A percentile compares a stretch with the other conserved stretches of the same genome.
Conservation (phyloP, 75 land plant genomes). For the Azolla pinnata region DNA sequence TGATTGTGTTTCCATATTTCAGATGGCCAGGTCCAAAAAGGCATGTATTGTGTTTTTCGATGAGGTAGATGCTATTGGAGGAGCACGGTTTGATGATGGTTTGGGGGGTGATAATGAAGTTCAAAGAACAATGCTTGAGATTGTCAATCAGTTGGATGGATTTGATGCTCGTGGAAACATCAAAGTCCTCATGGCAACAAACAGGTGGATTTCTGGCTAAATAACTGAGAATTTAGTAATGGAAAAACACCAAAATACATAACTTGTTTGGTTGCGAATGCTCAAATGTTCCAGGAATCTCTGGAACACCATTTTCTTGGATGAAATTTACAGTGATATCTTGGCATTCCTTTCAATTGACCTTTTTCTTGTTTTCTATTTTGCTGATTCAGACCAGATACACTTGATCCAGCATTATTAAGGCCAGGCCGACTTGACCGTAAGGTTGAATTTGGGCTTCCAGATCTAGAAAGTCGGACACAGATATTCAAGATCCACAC, state of each 20-base stretch:
- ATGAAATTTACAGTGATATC: too few species aligned
- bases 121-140: conserved; percentile 98
- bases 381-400: conserved; percentile 65
- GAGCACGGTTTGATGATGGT: conserved; percentile 98
- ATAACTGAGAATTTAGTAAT: too few species aligned
- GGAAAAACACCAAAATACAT: too few species aligned
- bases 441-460: conserved; percentile 95
- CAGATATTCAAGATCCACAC: conserved; percentile 99
- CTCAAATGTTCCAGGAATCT: too few species aligned
- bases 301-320: too few species aligned
- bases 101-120: conserved; percentile 99
- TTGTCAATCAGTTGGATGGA: conserved; percentile 98
- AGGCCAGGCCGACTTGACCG: conserved; percentile 93
- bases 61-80: conserved; percentile 98
- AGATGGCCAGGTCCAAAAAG: conserved; percentile 86
- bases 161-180: conserved; percentile 99
- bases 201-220: conserved; percentile 75
- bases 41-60: conserved; percentile 34
- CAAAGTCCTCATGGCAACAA: conserved; percentile 97
- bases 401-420: conserved; percentile 88
- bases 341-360: too few species aligned
- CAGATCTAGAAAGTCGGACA: conserved; percentile 88
- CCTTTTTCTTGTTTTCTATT: too few species aligned
- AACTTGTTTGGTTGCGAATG: too few species aligned
- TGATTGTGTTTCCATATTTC: too few species aligned